phyloP scores from a whole-genome alignment of 306 rosid genomes.

The Senna tora region DNA sequence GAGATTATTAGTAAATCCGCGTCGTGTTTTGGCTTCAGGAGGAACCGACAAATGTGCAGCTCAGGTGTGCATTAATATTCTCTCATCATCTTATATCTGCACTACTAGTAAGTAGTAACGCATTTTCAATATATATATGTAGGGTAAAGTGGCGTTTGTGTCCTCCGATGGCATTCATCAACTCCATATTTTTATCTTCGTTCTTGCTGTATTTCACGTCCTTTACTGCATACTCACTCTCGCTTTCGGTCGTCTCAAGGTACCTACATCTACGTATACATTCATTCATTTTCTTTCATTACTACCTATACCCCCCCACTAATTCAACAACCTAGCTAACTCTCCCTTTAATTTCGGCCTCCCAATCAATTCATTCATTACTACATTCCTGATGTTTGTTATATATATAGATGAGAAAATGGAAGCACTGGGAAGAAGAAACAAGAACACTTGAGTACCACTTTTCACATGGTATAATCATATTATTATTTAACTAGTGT shows the following conservation, averaged over 20 bases:
- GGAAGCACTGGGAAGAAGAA: slow-evolving; percentile 93
- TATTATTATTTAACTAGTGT: slow-evolving; percentile 30
- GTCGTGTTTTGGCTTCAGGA: slow-evolving; percentile 63
- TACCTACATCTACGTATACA: slow-evolving; percentile 26
- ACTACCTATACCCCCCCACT: too few relatives aligned
- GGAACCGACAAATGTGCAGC: slow-evolving; percentile 54
- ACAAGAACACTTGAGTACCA: slow-evolving; percentile 79
- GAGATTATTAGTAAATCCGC: slow-evolving; percentile 41
- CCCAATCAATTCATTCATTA: too few relatives aligned
- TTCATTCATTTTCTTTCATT: too few relatives aligned
- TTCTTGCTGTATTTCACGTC: slow-evolving; percentile 70
- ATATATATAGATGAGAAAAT: slow-evolving; percentile 69
- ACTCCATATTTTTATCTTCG: slow-evolving; percentile 84
- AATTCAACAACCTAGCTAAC: too few relatives aligned
- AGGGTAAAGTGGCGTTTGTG: slow-evolving; percentile 72
- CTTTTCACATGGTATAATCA: slow-evolving; percentile 89
- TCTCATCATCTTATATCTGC: too few relatives aligned
- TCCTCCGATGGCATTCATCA: slow-evolving; percentile 77
- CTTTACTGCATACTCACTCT: slow-evolving; percentile 73
- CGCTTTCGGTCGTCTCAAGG: slow-evolving; percentile 79
- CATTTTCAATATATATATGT: too few relatives aligned
- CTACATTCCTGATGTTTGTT: too few relatives aligned
- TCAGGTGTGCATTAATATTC: too few relatives aligned
- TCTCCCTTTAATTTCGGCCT: too few relatives aligned
- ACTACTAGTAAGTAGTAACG: too few relatives aligned